These are phyloP conservation scores for Euptelea pleiosperma DNA, from an alignment of 164 flowering plant species.

Conservation along the genomic window DNA sequence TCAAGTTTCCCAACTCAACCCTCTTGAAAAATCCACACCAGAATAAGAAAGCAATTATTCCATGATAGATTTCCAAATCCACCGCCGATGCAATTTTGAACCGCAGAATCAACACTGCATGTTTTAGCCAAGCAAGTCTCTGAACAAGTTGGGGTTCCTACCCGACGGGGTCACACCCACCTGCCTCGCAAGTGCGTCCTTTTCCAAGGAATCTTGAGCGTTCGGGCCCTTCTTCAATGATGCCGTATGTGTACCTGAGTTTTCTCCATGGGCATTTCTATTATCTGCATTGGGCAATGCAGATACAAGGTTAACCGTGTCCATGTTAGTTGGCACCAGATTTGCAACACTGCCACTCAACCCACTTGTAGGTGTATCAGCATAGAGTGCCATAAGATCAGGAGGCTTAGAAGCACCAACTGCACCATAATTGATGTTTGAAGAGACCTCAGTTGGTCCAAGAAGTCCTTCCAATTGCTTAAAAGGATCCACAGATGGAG, in stretches of 20 bases:
- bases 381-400: slow-evolving; percentile 54
- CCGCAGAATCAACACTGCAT: neutral
- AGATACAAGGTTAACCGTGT: slow-evolving; percentile 22
- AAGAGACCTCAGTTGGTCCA: slow-evolving; percentile 32
- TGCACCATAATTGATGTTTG: slow-evolving; percentile 23
- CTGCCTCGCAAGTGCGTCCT: slow-evolving; percentile 89
- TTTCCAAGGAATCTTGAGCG: slow-evolving; percentile 59
- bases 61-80: neutral
- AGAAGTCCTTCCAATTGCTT: slow-evolving; percentile 86
- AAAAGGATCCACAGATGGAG: slow-evolving; percentile 66
- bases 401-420: slow-evolving; percentile 28
- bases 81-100: neutral
- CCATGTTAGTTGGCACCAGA: slow-evolving; percentile 17
- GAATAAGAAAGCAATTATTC: neutral
- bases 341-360: slow-evolving; percentile 17
- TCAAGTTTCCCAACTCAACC: neutral
- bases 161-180: slow-evolving; percentile 84
- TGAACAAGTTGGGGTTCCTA: slow-evolving; percentile 87
- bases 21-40: neutral
- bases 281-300: slow-evolving; percentile 26
- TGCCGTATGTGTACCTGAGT: slow-evolving; percentile 10
- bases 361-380: slow-evolving; percentile 33
- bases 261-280: slow-evolving; percentile 25
- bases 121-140: slow-evolving; percentile 75
- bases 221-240: slow-evolving; percentile 66